Percentiles rank a stretch among this genome's conserved stretches.
These are phyloP conservation scores for Tolypocladium ovalisporum DNA, from an alignment of 2,329 filamentous ascomycete genomes.

Conservation along the genomic window DNA sequence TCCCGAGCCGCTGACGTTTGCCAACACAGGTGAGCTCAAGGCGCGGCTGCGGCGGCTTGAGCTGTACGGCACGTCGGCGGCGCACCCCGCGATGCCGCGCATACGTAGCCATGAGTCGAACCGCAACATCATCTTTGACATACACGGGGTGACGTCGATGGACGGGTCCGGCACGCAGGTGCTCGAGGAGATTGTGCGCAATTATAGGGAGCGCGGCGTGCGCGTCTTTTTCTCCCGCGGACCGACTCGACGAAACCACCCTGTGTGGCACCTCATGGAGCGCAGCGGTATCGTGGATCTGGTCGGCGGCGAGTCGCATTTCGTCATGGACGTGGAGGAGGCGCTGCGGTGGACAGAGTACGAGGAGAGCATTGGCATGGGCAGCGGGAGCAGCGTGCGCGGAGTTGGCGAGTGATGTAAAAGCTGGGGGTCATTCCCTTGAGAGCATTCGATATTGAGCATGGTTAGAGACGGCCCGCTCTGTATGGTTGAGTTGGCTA, in stretches of 20 bases:
- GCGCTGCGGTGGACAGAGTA: conserved; percentile 72
- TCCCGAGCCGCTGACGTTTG: conserved; percentile 90
- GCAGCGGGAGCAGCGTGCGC: conserved; percentile 7
- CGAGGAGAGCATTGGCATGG: conserved; percentile 37
- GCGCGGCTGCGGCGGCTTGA: conserved; percentile 73
- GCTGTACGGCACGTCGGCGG: conserved; percentile 74
- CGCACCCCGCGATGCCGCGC: conserved; percentile 79
- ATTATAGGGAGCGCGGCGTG: conserved; percentile 67
- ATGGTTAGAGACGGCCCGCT: background rate
- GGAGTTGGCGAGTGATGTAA: background rate
- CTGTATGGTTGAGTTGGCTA: background rate
- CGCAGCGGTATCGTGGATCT: conserved; percentile 76
- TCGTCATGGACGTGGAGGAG: conserved; percentile 74
- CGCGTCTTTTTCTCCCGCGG: conserved; percentile 62
- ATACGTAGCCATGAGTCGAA: conserved; percentile 72
- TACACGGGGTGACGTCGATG: conserved; percentile 91
- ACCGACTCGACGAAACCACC: conserved; percentile 32
- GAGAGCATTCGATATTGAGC: background rate
- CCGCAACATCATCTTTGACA: conserved; percentile 89
- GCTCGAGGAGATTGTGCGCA: conserved; percentile 74
- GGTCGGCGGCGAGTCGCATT: conserved; percentile 67
- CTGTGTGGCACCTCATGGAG: conserved; percentile 63
- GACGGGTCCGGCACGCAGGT: conserved; percentile 93
- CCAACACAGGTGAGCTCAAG: conserved; percentile 89
- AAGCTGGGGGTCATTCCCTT: conserved; percentile 2